These are phyloP conservation scores for Camellia oleifera DNA, from an alignment of 179 eudicot species.

Conservation along the genomic window DNA sequence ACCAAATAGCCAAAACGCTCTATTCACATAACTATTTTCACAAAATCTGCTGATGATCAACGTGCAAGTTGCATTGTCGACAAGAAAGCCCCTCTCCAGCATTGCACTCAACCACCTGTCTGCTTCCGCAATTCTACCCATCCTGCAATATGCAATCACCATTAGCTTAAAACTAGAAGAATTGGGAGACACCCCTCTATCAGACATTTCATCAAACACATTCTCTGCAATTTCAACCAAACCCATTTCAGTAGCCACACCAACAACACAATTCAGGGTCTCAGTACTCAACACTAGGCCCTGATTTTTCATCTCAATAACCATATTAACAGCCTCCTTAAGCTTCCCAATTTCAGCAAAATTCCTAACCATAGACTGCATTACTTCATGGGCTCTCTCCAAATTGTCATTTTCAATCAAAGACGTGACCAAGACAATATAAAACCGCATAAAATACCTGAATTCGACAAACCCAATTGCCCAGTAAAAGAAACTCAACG, in stretches of 20 bases:
- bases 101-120: constrained; percentile 70
- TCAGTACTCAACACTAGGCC: constrained; percentile 46
- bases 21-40: constrained; percentile 44
- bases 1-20: constrained; percentile 61
- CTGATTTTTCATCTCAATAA: constrained; percentile 80
- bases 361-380: constrained; percentile 65
- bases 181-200: constrained; percentile 67
- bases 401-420: constrained; percentile 63
- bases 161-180: constrained; percentile 50
- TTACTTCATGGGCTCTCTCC: constrained; percentile 67
- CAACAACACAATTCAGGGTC: constrained; percentile 49
- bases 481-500: constrained; percentile 78
- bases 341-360: constrained; percentile 76
- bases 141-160: constrained; percentile 63
- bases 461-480: constrained; percentile 59
- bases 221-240: constrained; percentile 54
- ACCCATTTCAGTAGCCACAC: constrained; percentile 49
- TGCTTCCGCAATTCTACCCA: constrained; percentile 43
- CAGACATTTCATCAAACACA: constrained; percentile 76
- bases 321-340: constrained; percentile 75
- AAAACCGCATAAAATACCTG: constrained; percentile 69
- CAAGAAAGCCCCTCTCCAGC: constrained; percentile 53
- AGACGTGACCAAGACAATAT: constrained; percentile 59
- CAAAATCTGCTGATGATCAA: constrained; percentile 56
- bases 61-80: constrained; percentile 79